Conservation (phyloP, 2,329 filamentous ascomycete species). For the Podosphaera leucotricha region DNA sequence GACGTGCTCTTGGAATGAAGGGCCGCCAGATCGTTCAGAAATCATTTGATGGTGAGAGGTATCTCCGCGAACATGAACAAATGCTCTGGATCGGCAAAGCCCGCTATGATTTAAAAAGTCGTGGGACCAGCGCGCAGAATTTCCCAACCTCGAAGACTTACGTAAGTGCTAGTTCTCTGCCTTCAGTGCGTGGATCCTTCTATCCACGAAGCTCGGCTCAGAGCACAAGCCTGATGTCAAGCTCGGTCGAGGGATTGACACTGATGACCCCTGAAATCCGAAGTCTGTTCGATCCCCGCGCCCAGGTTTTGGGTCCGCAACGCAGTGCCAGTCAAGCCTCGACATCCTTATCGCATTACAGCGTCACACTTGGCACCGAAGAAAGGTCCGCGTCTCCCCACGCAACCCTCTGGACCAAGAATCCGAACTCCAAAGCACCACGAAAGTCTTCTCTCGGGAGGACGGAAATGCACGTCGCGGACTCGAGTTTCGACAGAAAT, state of each 20-base stretch:
- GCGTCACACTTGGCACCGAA: not conserved
- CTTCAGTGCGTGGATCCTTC: conserved; percentile 1
- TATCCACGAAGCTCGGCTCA: conserved; percentile 3
- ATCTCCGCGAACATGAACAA: conserved; percentile 37
- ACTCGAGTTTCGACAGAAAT: not conserved
- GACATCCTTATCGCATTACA: conserved; percentile 2
- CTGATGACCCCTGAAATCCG: conserved; percentile 4
- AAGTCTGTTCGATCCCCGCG: conserved; percentile 4
- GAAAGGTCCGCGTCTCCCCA: not conserved
- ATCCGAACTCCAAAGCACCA: not conserved
- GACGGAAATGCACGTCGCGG: not conserved
- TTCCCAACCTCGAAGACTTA: not conserved
- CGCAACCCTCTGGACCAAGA: not conserved
- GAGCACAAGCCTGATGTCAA: conserved; percentile 4
- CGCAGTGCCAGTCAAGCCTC: conserved; percentile 2
- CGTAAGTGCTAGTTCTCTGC: not conserved
- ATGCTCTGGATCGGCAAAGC: conserved; percentile 26
- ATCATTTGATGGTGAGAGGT: conserved; percentile 33
- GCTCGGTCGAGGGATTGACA: conserved; percentile 4
- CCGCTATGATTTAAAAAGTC: not conserved
- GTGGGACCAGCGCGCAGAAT: not conserved
- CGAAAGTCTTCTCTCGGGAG: not conserved
- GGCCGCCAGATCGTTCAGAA: conserved; percentile 33
- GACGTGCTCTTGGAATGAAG: conserved; percentile 32
- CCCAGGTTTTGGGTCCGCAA: conserved; percentile 1